These are phyloP conservation scores for Exophiala sp. DNA, from an alignment of 2,329 filamentous ascomycete species.

Conservation along the genomic window DNA sequence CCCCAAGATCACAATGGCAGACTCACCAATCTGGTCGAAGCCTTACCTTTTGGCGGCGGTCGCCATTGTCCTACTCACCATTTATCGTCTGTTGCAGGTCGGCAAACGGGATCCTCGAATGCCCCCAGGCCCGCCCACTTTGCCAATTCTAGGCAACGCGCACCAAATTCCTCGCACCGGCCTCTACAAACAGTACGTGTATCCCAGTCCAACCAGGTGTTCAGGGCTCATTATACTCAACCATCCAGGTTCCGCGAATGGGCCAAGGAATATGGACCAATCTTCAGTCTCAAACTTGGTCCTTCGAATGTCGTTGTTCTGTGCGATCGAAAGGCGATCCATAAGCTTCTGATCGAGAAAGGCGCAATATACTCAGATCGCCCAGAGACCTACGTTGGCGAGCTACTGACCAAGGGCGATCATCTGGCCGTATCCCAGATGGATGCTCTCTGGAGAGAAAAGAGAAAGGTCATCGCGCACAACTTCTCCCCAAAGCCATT, in stretches of 20 bases:
- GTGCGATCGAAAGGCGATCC: constrained; percentile 31
- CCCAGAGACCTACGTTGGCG: constrained; percentile 32
- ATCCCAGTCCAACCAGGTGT: too few species aligned
- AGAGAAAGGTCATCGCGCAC: constrained; percentile 42
- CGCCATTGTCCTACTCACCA: too few species aligned
- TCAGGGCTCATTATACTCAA: too few species aligned
- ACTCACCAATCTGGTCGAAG: too few species aligned
- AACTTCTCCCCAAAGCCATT: constrained; percentile 33
- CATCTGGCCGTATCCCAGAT: constrained; percentile 45
- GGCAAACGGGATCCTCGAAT: too few species aligned
- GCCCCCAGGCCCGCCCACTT: too few species aligned
- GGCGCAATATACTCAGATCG: constrained; percentile 37
- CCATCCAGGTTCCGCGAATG: constrained; percentile 32
- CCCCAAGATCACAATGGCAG: too few species aligned
- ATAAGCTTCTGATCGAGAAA: constrained; percentile 37
- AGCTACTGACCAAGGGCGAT: constrained; percentile 42
- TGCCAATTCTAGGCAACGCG: too few species aligned
- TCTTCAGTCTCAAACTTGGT: constrained; percentile 34
- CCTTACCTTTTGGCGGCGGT: too few species aligned
- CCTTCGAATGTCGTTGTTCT: constrained; percentile 34
- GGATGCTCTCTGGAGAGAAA: constrained; percentile 40
- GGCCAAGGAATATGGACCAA: constrained; percentile 34
- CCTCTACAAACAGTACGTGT: too few species aligned
- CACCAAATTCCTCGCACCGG: too few species aligned
- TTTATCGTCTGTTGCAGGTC: too few species aligned